Evolutionary conservation across 2,329 filamentous ascomycete species (phyloP).

Genomic region (Verticillium zaregamsianum): DNA sequence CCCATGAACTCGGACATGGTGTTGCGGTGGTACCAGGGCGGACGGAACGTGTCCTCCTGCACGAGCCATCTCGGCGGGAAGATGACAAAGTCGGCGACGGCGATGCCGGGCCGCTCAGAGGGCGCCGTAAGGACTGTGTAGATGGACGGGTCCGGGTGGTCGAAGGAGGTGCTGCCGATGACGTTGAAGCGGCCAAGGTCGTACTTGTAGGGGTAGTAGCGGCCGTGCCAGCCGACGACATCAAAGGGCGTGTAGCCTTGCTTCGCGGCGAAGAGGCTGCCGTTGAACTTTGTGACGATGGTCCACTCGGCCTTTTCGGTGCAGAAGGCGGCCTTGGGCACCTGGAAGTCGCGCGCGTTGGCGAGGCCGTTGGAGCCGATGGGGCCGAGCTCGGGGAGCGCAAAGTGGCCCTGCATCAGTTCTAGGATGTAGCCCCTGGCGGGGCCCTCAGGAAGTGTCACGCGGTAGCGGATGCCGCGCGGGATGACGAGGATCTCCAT

Average conservation of each 20-base stretch:
- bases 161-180: conserved; percentile 58
- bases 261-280: conserved; percentile 51
- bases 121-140: conserved; percentile 55
- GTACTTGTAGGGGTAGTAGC: conserved; percentile 66
- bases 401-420: conserved; percentile 59
- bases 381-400: conserved; percentile 62
- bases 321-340: conserved; percentile 56
- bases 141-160: conserved; percentile 63
- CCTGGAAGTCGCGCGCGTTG: conserved; percentile 61
- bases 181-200: conserved; percentile 61
- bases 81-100: conserved; percentile 55
- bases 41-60: conserved; percentile 51
- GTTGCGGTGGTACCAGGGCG: conserved; percentile 55
- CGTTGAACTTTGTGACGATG: conserved; percentile 54
- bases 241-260: conserved; percentile 63
- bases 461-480: conserved; percentile 57
- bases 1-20: conserved; percentile 46
- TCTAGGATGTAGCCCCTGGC: conserved; percentile 65
- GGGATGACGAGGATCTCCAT: conserved; percentile 63
- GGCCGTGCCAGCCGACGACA: conserved; percentile 65
- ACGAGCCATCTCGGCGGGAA: conserved; percentile 60
- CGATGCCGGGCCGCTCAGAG: conserved; percentile 44
- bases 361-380: conserved; percentile 66
- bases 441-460: conserved; percentile 52
- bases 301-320: conserved; percentile 39